Base-by-base conservation (phyloP, 257 asterid genomes). In the Craterostigma plantagineum region DNA sequence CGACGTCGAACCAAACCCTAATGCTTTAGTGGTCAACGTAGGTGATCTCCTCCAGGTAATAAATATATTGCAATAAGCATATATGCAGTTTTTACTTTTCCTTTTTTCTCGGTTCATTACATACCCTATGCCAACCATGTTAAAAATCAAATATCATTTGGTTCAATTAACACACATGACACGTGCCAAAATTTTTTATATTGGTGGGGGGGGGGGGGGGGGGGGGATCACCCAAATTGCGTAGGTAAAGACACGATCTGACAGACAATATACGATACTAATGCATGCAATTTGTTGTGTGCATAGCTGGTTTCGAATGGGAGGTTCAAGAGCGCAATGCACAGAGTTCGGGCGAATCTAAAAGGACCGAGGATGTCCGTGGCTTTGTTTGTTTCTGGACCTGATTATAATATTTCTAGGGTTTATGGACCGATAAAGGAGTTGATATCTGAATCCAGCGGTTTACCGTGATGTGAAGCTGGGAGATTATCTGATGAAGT, bases 311-410 rank as follows among this genome's bases (percentile, higher is more conserved):
- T 64, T 13, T 58, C 84, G 0, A 74, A 74, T 27, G 71, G 69
- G 38, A 52, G 42, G 34, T 70, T 67, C 42, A 67, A 11, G 16
- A 74, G 79, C 36, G 51, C 46, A 9, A 50, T 58, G 61, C 84
- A 75, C 33, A 39, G 79, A 46, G 85, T 49, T 7, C 35, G 14
- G 6, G 55, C 70, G 12, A 70, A 52, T 34, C 40, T 1, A 13
- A 18, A 16, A 0, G 79, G 79, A 4, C 76, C 85, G 33, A 67
- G 79, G 48, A 58, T 70, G 6, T 75, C 77, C 0, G 55, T 70
- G 33, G 74, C 79, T 0, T 54, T 76, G 53, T 75, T 64, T 30
- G 61, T 75, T 38, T 46, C 56, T 8, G 54, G 51, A 16, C 35
- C 61, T 39, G 10, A 50, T 14, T 17, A 9, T 3, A 14, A 42